A percentile compares a stretch with the other conserved stretches of the same genome.
These are phyloP conservation scores for Furcasterigmium furcatum DNA, from an alignment of 2,329 filamentous ascomycete species.

Conservation along the genomic window DNA sequence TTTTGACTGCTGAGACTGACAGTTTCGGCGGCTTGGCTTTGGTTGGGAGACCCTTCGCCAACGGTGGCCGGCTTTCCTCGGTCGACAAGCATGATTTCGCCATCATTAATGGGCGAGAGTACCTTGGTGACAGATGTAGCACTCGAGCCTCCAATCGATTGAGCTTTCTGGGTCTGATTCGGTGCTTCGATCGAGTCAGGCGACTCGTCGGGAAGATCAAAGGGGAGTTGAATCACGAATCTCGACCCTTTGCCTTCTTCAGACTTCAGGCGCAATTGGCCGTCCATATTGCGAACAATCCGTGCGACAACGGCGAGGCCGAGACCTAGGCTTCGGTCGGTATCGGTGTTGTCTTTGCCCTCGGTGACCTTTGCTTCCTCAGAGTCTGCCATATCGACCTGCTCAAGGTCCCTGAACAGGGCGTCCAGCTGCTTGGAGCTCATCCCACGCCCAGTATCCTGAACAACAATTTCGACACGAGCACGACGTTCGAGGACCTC, in stretches of 20 bases:
- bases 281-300: slow-evolving; percentile 86
- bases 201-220: slow-evolving; percentile 53
- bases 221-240: slow-evolving; percentile 77
- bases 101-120: slow-evolving; percentile 26
- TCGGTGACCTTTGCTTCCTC: slow-evolving; percentile 19
- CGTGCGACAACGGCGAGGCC: slow-evolving; percentile 87
- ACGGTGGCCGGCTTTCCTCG: slow-evolving; percentile 25
- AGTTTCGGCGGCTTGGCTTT: slow-evolving; percentile 11
- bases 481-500: slow-evolving; percentile 50
- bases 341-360: slow-evolving; percentile 22
- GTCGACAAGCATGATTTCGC: slow-evolving; percentile 63
- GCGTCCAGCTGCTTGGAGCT: slow-evolving; percentile 56
- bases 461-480: slow-evolving; percentile 69
- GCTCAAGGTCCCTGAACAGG: slow-evolving; percentile 56
- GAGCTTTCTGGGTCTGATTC: slow-evolving; percentile 4
- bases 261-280: slow-evolving; percentile 79
- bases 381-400: slow-evolving; percentile 47
- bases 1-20: slow-evolving; percentile 25
- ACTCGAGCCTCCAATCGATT: slow-evolving; percentile 18
- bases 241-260: slow-evolving; percentile 78
- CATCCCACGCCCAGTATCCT: slow-evolving; percentile 76
- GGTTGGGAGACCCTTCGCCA: not conserved
- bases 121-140: slow-evolving; percentile 25
- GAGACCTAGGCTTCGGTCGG: slow-evolving; percentile 60
- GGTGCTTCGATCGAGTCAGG: slow-evolving; percentile 17